Conservation (phyloP, 768 basidiomycete genomes). For the Mycena indigotica region DNA sequence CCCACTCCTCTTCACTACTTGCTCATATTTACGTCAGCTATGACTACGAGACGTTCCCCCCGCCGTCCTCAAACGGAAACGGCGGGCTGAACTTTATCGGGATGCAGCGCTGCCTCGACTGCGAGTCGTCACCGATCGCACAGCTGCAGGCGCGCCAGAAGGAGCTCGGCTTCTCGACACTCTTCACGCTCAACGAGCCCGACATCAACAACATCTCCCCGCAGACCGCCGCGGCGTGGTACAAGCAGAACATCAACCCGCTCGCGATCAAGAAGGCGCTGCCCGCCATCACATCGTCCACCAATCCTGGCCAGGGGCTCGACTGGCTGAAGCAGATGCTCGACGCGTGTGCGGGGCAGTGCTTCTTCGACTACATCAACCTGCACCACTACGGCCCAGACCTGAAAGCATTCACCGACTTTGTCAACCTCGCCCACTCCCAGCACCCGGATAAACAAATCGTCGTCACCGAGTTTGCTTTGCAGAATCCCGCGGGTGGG, state of each 20-base stretch:
- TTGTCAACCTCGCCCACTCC: constrained; percentile 26
- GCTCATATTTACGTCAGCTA: constrained; percentile 27
- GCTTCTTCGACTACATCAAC: constrained; percentile 39
- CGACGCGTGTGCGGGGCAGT: constrained; percentile 34
- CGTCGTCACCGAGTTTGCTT: constrained; percentile 36
- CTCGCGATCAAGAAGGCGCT: constrained; percentile 40
- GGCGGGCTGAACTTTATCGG: constrained; percentile 42
- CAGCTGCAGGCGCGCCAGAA: constrained; percentile 34
- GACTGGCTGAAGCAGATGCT: constrained; percentile 39
- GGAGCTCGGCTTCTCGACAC: constrained; percentile 19
- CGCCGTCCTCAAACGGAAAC: constrained; percentile 36
- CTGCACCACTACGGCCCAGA: constrained; percentile 24
- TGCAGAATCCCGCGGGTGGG: constrained; percentile 32
- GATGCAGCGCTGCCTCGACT: constrained; percentile 41
- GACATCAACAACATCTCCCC: constrained; percentile 34
- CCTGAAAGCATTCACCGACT: constrained; percentile 32
- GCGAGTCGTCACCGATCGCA: constrained; percentile 37
- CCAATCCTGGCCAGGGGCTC: constrained; percentile 33
- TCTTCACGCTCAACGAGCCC: constrained; percentile 37
- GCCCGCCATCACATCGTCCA: constrained; percentile 38
- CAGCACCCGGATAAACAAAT: constrained; percentile 29
- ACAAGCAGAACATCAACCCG: constrained; percentile 38
- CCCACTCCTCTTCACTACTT: too few species aligned
- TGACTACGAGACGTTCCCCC: constrained; percentile 39
- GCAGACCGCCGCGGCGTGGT: constrained; percentile 36